These are phyloP conservation scores for Candida peoriensis DNA, from an alignment of 805 yeast genomes.

Conservation along the genomic window DNA sequence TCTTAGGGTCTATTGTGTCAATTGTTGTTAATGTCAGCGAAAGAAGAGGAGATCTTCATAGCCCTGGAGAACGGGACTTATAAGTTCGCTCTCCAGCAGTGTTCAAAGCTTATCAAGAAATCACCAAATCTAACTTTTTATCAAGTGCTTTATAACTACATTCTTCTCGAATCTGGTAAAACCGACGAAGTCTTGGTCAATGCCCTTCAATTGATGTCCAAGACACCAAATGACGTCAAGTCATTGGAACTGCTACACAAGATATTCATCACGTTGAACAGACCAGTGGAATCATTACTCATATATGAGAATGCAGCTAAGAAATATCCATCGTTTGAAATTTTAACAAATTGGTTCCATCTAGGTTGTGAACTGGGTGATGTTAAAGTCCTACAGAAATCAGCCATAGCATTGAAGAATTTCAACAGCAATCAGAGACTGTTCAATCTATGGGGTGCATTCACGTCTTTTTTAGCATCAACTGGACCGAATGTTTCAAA, in stretches of 20 bases:
- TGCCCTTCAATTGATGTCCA: slow-evolving; percentile 19
- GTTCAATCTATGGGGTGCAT: slow-evolving; percentile 50
- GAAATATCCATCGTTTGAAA: slow-evolving; percentile 46
- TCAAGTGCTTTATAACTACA: slow-evolving; percentile 29
- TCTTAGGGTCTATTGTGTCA: too few relatives aligned
- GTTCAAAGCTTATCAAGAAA: slow-evolving; percentile 44
- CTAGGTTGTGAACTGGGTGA: slow-evolving; percentile 44
- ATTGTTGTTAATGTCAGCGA: too few relatives aligned
- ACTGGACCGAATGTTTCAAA: slow-evolving; percentile 29
- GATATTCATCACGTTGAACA: slow-evolving; percentile 37
- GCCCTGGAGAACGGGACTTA: slow-evolving; percentile 51
- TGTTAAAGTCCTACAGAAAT: slow-evolving; percentile 47
- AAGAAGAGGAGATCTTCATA: slow-evolving; percentile 30
- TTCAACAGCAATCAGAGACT: slow-evolving; percentile 29
- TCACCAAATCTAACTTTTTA: slow-evolving; percentile 55
- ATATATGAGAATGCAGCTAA: slow-evolving; percentile 55
- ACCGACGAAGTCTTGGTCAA: slow-evolving; percentile 25
- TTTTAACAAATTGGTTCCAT: slow-evolving; percentile 54
- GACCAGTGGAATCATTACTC: slow-evolving; percentile 35
- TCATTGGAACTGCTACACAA: slow-evolving; percentile 44
- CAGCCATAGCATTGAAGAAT: slow-evolving; percentile 40
- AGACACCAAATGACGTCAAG: slow-evolving; percentile 49
- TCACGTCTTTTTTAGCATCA: slow-evolving; percentile 42
- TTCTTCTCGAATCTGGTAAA: slow-evolving; percentile 27
- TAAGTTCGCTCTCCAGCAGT: slow-evolving; percentile 44